phyloP scores from a whole-genome alignment of 345 rosid genomes.

The Rhizophora apiculata region DNA sequence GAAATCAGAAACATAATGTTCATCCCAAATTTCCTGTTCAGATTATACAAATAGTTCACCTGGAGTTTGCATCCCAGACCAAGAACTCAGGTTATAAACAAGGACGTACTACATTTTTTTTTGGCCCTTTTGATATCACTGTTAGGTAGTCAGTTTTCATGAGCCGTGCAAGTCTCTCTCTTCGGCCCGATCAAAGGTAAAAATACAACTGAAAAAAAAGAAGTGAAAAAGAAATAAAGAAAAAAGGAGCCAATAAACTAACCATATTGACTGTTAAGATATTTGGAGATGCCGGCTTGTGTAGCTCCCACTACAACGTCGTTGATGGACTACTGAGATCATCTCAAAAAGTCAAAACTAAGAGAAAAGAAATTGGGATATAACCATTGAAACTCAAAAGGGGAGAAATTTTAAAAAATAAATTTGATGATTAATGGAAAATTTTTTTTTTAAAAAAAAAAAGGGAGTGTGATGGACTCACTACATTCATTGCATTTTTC shows the following conservation, averaged over 20 bases:
- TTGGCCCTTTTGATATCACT: too few relatives aligned
- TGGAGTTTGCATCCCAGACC: too few relatives aligned
- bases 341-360: not conserved
- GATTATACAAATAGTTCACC: too few relatives aligned
- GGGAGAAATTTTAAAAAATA: not conserved
- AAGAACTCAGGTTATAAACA: too few relatives aligned
- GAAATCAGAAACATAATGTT: not conserved
- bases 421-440: not conserved
- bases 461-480: not conserved
- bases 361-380: not conserved
- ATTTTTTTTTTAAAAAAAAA: too few relatives aligned
- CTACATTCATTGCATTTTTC: constrained; percentile 34
- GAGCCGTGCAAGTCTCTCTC: too few relatives aligned
- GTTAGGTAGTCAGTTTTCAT: too few relatives aligned
- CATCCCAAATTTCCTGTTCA: too few relatives aligned
- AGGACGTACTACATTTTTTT: too few relatives aligned
- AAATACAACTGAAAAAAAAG: not conserved
- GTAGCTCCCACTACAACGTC: constrained; percentile 35
- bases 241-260: not conserved
- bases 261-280: constrained; percentile 39
- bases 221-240: not conserved
- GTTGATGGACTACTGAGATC: constrained; percentile 34
- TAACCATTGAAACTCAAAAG: too few relatives aligned
- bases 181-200: too few relatives aligned
- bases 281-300: constrained; percentile 42